Evolutionary conservation across 2,329 filamentous ascomycete species (phyloP), one percentile per base, ranked within the genome.

Genomic region (Saccharata proteae): DNA sequence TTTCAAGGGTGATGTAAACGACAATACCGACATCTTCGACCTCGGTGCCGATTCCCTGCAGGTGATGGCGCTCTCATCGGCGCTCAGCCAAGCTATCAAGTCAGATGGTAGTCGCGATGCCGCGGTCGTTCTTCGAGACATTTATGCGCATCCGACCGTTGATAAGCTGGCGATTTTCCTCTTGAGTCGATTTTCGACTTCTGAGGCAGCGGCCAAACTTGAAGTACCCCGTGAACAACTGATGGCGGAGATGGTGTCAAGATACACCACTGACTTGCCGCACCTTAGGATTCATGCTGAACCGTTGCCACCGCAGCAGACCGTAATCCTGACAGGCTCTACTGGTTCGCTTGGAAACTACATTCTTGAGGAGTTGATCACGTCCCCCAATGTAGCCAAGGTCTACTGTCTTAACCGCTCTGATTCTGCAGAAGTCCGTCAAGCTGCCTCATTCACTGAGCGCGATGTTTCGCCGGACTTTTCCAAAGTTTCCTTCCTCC

Each of bases 31-130:
- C 32, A 32, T 57, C 16, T 55, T 57, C 31, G 38, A 38, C 4
- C 38, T 49, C 5, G 52, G 51, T 1, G 40, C 53, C 6, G 53
- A 57, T 33, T 55, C 52, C 14, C 40, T 57, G 10, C 45, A 49
- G 21, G 43, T 42, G n/a, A 40, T 49, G 9, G 42, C 43, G 5
- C 36, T 49, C 4, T 33, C 44, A 7, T 39, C 33, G 15, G 37
- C 39, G 2, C 35, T 43, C 6, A 43, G 41, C n/a, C 27, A 45
- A n/a, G 41, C 40, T 29, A 17, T 35, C 16, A 31, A 28, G 15
- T 21, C 32, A 4, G 33, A 28, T 6, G 36, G 30, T 16, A 29
- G 23, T 12, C 30, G 38, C 12, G 35, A 36, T 23, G 36, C 30
- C 14, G 35, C 40, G n/a, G 29, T 52, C 13, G 43, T 46, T 13